These are phyloP conservation scores for Colletotrichum zoysiae DNA, from an alignment of 2,329 filamentous ascomycete genomes.

Conservation along the genomic window DNA sequence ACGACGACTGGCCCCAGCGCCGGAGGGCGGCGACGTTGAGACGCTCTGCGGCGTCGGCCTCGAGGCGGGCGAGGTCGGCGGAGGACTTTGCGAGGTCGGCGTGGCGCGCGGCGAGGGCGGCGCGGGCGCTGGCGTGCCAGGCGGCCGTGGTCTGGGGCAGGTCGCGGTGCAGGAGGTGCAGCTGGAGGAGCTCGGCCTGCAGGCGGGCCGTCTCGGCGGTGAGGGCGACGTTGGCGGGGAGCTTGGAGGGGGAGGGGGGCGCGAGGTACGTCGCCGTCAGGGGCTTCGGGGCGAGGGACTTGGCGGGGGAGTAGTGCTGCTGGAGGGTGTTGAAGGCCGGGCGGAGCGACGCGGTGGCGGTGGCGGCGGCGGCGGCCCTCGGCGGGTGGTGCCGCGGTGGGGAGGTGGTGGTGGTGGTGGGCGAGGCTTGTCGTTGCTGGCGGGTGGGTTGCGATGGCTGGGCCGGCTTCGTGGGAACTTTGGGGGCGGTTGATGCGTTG, in stretches of 20 bases:
- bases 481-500: constrained; percentile 39
- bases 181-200: constrained; percentile 74
- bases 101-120: constrained; percentile 62
- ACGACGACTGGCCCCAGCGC: constrained; percentile 57
- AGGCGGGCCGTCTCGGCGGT: constrained; percentile 69
- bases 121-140: constrained; percentile 70
- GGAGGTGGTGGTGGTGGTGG: constrained; percentile 3
- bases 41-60: constrained; percentile 61
- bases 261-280: constrained; percentile 69
- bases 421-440: constrained; percentile 9
- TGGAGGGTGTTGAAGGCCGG: constrained; percentile 73
- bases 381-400: constrained; percentile 5
- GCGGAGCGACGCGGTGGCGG: constrained; percentile 51
- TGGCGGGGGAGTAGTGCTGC: constrained; percentile 76
- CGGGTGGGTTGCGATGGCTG: constrained; percentile 56
- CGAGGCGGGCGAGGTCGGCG: constrained; percentile 51
- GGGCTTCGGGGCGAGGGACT: constrained; percentile 71
- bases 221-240: constrained; percentile 70
- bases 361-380: not conserved
- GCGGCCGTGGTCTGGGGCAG: constrained; percentile 57
- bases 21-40: constrained; percentile 66
- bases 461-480: constrained; percentile 46
- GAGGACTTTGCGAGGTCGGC: constrained; percentile 52
- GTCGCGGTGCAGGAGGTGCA: constrained; percentile 73
- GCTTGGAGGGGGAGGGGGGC: constrained; percentile 71